Base-by-base conservation (phyloP, 192 early-diverging fungal species). In the Backusella tuberculispora region DNA sequence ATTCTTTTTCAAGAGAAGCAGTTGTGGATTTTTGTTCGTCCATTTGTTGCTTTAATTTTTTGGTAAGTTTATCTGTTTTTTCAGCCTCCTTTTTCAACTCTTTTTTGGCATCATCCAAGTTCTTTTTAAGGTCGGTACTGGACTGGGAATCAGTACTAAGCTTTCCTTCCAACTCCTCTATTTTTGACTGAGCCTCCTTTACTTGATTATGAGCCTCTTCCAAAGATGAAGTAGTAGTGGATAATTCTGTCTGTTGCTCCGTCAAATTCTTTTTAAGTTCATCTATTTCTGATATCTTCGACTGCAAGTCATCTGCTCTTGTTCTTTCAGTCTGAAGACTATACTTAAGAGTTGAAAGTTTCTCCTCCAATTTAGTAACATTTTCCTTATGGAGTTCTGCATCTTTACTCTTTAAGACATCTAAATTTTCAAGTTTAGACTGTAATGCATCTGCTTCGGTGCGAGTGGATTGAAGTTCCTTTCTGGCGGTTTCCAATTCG, bases 391-490 rank as follows among this genome's bases (percentile, higher is more conserved):
- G 43, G 5, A 14, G 5, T 19, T 4, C 29, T 7, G 24, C 19
- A 6, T 34, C 45, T 34, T 45, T 44, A 15, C 34, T 34, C 17
- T 71, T 45, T 9, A 45, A 12, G 0, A 26, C 26, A n/a, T 38
- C 48, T n/a, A 53, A 19, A 3, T 71, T 71, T 40, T 71, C 48
- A 38, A 53, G n/a, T 6, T 71, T 37, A 19, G 70, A 50, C 40
- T 71, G 47, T 60, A 56, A 63, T 2, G 44, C 56, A 10, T 56
- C 10, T 41, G n/a, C 15, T 43, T 73, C 21, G 4, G 10, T 8
- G 1, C 19, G 38, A n/a, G 40, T 37, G 12, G 56, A 37, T 24
- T 73, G 53, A 24, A 73, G 42, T 17, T 37, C 24, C 6, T n/a
- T 17, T 21, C 24, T 44, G 8, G 17, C 21, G 10, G 15, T 14